Evolutionary conservation across 2,329 filamentous ascomycete species (phyloP).

Genomic region (Colletotrichum scovillei): DNA sequence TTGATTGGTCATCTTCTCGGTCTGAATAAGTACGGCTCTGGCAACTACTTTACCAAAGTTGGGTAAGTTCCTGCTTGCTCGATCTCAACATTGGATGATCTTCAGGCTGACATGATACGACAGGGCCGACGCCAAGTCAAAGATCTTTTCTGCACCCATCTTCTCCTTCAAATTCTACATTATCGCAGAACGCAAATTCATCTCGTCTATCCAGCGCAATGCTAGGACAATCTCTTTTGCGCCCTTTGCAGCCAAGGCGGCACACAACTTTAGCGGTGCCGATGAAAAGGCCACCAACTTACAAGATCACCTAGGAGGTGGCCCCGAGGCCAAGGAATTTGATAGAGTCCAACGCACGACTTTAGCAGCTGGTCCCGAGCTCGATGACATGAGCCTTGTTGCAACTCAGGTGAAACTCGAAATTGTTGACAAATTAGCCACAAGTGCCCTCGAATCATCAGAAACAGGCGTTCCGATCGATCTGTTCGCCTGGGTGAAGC

Average conservation of each 20-base stretch:
- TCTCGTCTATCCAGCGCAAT: slow-evolving; percentile 13
- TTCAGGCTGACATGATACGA: background rate
- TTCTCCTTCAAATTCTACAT: slow-evolving; percentile 19
- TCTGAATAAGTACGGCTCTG: background rate
- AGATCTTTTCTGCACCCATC: background rate
- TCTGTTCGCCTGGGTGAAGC: slow-evolving; percentile 17
- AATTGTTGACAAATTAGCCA: background rate
- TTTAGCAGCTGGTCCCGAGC: slow-evolving; percentile 11
- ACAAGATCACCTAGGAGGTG: slow-evolving; percentile 3
- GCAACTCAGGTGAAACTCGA: background rate
- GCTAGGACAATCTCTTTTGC: slow-evolving; percentile 7
- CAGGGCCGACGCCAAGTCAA: background rate
- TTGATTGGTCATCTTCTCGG: slow-evolving; percentile 24
- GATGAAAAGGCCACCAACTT: background rate
- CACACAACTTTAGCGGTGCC: background rate
- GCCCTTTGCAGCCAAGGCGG: slow-evolving; percentile 14
- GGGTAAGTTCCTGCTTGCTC: background rate
- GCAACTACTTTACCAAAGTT: slow-evolving; percentile 2
- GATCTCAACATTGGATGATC: fast-evolving
- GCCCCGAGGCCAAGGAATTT: slow-evolving; percentile 1
- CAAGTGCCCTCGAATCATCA: background rate
- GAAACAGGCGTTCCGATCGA: background rate
- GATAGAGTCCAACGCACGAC: background rate
- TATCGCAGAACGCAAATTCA: slow-evolving; percentile 1
- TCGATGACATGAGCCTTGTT: background rate